Conservation (phyloP, 352 stramenopile genomes). For the Peronosclerospora sorghi region DNA sequence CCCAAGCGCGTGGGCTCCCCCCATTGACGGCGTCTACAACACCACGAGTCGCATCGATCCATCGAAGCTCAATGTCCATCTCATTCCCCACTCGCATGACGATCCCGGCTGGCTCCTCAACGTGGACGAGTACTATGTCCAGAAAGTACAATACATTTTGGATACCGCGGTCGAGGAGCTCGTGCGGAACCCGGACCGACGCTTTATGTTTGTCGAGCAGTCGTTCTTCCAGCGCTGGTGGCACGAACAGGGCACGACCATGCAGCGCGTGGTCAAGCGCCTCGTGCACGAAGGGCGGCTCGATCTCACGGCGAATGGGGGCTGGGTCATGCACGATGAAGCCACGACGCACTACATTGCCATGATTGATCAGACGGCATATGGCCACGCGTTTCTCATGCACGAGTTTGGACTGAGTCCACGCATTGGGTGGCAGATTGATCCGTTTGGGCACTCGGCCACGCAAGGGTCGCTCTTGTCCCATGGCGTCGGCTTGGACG, state of each 20-base stretch:
- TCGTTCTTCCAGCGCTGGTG: constrained; percentile 96
- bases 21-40: constrained; percentile 58
- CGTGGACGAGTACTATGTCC: constrained; percentile 95
- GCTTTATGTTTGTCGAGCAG: constrained; percentile 93
- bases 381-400: constrained; percentile 92
- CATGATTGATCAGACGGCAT: constrained; percentile 97
- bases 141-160: constrained; percentile 92
- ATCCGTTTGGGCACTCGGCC: constrained; percentile 91
- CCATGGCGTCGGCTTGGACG: constrained; percentile 89
- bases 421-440: constrained; percentile 96
- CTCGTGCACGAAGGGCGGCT: constrained; percentile 88
- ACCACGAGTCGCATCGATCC: constrained; percentile 32
- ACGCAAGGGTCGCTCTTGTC: constrained; percentile 90
- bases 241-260: constrained; percentile 72
- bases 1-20: constrained; percentile 54
- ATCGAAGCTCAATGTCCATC: constrained; percentile 90
- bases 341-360: constrained; percentile 92
- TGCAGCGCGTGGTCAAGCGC: constrained; percentile 65
- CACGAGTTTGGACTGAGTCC: constrained; percentile 90
- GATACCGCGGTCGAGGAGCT: constrained; percentile 87
- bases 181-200: constrained; percentile 78
- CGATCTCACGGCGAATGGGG: constrained; percentile 90
- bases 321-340: constrained; percentile 99
- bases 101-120: constrained; percentile 93
- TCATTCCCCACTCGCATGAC: constrained; percentile 95